phyloP scores from a whole-genome alignment of 2,329 filamentous ascomycete species.

The Knufia petricola region DNA sequence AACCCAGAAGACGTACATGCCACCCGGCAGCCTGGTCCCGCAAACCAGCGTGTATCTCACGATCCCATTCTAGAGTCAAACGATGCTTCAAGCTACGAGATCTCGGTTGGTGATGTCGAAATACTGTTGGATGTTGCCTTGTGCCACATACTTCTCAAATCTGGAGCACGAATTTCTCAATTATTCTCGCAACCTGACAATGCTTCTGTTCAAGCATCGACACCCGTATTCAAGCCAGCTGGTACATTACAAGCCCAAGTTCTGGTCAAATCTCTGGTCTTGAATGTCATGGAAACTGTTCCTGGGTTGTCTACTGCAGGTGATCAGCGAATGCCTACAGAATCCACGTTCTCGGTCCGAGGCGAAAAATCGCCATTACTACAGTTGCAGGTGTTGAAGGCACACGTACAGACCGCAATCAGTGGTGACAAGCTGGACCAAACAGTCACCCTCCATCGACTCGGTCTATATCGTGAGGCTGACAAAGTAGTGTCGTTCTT shows the following conservation, averaged over 20 bases:
- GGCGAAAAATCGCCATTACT: neutral
- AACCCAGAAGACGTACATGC: neutral
- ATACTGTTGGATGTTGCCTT: neutral
- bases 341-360: slow-evolving; percentile 4
- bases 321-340: slow-evolving; percentile 5
- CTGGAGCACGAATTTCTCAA: neutral
- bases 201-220: neutral
- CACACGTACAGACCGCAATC: neutral
- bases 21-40: neutral
- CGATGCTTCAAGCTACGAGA: neutral
- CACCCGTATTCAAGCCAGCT: neutral
- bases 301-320: neutral
- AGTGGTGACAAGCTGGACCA: neutral
- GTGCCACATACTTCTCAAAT: slow-evolving; percentile 2
- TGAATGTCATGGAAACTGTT: slow-evolving; percentile 4
- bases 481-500: slow-evolving; percentile 46
- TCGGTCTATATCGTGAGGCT: slow-evolving; percentile 1
- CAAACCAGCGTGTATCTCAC: neutral
- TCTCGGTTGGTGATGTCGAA: slow-evolving; percentile 4
- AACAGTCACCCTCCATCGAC: slow-evolving; percentile 1
- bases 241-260: neutral
- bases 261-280: neutral
- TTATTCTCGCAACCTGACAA: neutral
- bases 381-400: slow-evolving; percentile 4
- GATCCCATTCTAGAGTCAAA: neutral